Evolutionary conservation across 768 basidiomycete species (phyloP).

Genomic region (Austroboletus festivus): DNA sequence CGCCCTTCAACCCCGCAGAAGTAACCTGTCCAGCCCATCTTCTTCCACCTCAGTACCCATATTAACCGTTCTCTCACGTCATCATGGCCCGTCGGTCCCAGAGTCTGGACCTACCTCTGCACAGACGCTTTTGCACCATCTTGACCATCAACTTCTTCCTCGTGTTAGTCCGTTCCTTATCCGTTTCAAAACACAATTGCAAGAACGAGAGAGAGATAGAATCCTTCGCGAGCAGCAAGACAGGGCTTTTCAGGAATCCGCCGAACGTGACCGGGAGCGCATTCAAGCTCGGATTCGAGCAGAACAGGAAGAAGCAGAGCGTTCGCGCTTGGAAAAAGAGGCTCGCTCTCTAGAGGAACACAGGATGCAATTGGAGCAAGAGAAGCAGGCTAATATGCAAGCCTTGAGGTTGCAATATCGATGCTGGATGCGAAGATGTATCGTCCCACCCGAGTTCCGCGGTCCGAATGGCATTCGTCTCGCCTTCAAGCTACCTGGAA

Average conservation of each 20-base stretch:
- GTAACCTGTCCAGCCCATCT: constrained; percentile 31
- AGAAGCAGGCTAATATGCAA: constrained; percentile 36
- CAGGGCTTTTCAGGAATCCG: constrained; percentile 66
- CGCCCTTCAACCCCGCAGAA: constrained; percentile 74
- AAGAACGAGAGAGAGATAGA: constrained; percentile 53
- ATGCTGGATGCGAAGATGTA: constrained; percentile 50
- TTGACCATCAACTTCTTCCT: constrained; percentile 72
- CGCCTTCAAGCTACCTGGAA: constrained; percentile 54
- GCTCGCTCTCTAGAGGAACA: constrained; percentile 32
- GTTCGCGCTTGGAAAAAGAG: constrained; percentile 30
- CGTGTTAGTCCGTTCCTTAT: constrained; percentile 75
- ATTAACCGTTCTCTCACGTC: constrained; percentile 82
- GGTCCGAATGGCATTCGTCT: constrained; percentile 37
- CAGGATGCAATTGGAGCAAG: constrained; percentile 36
- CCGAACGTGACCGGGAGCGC: constrained; percentile 63
- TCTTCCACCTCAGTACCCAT: constrained; percentile 41
- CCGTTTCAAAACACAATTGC: constrained; percentile 51
- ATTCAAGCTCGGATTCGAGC: constrained; percentile 55
- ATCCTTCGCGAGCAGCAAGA: constrained; percentile 79
- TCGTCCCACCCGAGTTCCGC: constrained; percentile 37
- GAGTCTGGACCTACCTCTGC: constrained; percentile 60
- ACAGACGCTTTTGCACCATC: constrained; percentile 57
- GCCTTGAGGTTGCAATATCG: constrained; percentile 51
- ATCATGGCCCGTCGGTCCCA: constrained; percentile 63
- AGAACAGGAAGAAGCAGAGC: constrained; percentile 37